Conservation (phyloP, 108 stramenopile species). For the Cyclotella choctawhatcheeana region DNA sequence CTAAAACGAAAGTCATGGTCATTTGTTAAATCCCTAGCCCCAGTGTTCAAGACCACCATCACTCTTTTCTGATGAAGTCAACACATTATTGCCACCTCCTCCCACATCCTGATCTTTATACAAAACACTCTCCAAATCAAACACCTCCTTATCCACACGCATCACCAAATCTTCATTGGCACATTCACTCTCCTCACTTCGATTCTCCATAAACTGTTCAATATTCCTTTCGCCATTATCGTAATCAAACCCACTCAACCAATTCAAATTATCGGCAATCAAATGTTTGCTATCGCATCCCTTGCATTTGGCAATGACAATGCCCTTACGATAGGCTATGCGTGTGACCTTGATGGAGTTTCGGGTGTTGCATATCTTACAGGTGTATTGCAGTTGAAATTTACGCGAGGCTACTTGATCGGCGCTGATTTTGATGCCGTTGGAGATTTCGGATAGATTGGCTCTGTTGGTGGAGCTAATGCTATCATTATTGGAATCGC, state of each 20-base stretch:
- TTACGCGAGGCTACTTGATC: slow-evolving; percentile 48
- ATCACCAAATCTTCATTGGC: slow-evolving; percentile 25
- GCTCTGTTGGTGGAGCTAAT: too few relatives aligned
- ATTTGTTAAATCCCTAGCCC: not conserved
- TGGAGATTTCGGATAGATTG: too few relatives aligned
- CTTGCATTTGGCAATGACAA: slow-evolving; percentile 79
- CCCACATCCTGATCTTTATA: slow-evolving; percentile 15
- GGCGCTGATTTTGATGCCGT: not conserved
- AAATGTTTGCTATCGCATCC: slow-evolving; percentile 70
- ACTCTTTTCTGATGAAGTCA: not conserved
- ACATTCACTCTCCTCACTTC: slow-evolving; percentile 10
- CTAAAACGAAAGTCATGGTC: too few relatives aligned
- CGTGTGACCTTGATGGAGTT: slow-evolving; percentile 57
- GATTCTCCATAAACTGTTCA: slow-evolving; percentile 59
- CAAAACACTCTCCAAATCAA: slow-evolving; percentile 47
- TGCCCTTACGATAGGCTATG: slow-evolving; percentile 68
- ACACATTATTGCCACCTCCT: not conserved
- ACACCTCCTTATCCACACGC: slow-evolving; percentile 42
- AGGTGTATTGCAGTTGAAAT: slow-evolving; percentile 84
- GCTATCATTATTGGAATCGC: too few relatives aligned
- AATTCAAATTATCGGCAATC: slow-evolving; percentile 83
- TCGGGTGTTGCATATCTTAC: slow-evolving; percentile 72
- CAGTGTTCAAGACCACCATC: not conserved
- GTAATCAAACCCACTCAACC: slow-evolving; percentile 59
- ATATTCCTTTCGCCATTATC: slow-evolving; percentile 60